Percentiles rank a stretch among this genome's conserved stretches.
Conservation (phyloP, 1,139 yeast species). For the Arxiozyma slooffiae region DNA sequence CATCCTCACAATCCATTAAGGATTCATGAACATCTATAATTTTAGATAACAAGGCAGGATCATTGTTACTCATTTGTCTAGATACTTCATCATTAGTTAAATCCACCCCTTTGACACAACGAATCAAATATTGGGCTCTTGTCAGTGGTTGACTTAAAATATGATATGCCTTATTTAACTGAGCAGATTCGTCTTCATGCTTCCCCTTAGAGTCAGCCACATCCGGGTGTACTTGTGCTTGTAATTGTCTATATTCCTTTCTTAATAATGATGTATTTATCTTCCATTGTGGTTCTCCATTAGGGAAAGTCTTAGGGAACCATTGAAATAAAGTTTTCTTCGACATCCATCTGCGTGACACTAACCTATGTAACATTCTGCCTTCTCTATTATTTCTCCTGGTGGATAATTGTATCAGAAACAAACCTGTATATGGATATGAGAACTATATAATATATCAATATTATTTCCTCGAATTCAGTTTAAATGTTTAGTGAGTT, state of each 20-base stretch:
- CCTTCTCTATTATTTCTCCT: background rate
- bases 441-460: too few species aligned
- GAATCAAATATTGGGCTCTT: conserved; percentile 52
- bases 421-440: too few species aligned
- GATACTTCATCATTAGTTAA: conserved; percentile 32
- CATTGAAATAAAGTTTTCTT: conserved; percentile 39
- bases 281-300: conserved; percentile 56
- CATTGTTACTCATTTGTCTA: conserved; percentile 28
- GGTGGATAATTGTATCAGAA: background rate
- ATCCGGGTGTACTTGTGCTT: conserved; percentile 77
- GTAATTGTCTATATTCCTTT: conserved; percentile 64
- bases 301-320: conserved; percentile 68
- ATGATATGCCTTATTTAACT: conserved; percentile 66
- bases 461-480: background rate
- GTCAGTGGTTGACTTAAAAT: conserved; percentile 59
- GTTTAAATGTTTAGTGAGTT: background rate
- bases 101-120: conserved; percentile 36
- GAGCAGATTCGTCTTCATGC: conserved; percentile 32
- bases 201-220: conserved; percentile 24
- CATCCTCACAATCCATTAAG: conserved; percentile 52
- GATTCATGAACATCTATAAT: conserved; percentile 77
- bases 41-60: conserved; percentile 57
- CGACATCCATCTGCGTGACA: conserved; percentile 10
- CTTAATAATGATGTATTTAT: conserved; percentile 49
- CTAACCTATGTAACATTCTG: background rate